A percentile compares a stretch with the other conserved stretches of the same genome.
Conservation (phyloP, 176 grass and related monocot species). For the Cymbopogon citratus region DNA sequence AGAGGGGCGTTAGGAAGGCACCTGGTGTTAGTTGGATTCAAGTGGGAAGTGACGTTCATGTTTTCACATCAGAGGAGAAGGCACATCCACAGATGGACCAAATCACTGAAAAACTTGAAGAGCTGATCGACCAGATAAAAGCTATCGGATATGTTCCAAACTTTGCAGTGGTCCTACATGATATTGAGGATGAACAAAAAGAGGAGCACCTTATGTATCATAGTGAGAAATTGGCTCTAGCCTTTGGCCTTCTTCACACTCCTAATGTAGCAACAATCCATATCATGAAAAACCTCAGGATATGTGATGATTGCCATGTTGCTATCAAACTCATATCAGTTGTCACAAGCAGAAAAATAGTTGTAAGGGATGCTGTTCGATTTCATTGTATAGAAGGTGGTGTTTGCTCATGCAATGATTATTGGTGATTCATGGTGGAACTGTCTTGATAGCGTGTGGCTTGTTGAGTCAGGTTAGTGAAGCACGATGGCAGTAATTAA, state of each 20-base stretch:
- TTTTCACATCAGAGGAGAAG: conserved; percentile 71
- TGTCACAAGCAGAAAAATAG: conserved; percentile 45
- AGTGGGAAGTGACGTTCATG: conserved; percentile 45
- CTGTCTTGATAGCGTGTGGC: background rate
- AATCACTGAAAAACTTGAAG: conserved; percentile 52
- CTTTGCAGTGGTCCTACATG: conserved; percentile 53
- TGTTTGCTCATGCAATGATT: conserved; percentile 65
- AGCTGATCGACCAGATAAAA: conserved; percentile 68
- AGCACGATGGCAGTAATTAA: background rate
- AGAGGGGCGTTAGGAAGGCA: conserved; percentile 63
- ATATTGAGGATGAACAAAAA: conserved; percentile 79
- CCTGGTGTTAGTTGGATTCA: conserved; percentile 89
- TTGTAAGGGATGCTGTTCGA: conserved; percentile 64
- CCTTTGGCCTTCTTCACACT: conserved; percentile 49
- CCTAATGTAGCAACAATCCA: conserved; percentile 44
- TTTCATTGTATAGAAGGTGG: conserved; percentile 74
- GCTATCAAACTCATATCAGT: conserved; percentile 61
- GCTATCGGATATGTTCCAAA: conserved; percentile 60
- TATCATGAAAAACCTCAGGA: conserved; percentile 72
- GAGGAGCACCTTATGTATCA: conserved; percentile 76
- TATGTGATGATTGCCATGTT: conserved; percentile 81
- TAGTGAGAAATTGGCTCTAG: conserved; percentile 69
- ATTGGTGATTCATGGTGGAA: conserved; percentile 40
- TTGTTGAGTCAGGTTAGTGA: background rate
- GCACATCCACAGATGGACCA: conserved; percentile 43